Percentiles rank a stretch among this genome's conserved stretches.
Evolutionary conservation across 1,284 basidiomycete genomes (phyloP).

Genomic region (Cutaneotrichosporon sp.): DNA sequence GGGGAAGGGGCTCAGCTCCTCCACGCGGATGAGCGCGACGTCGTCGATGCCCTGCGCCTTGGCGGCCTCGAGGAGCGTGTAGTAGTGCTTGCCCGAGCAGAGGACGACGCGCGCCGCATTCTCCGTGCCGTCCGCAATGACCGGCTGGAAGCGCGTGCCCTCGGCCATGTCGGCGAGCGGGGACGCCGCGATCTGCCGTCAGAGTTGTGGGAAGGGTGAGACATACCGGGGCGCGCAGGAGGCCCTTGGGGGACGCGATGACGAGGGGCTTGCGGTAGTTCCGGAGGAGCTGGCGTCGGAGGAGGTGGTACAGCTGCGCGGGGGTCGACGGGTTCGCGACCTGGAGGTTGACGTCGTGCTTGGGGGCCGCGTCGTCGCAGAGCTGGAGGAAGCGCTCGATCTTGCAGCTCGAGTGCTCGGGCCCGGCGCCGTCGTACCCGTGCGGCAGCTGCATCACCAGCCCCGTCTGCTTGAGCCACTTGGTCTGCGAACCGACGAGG

Average conservation of each 20-base stretch:
- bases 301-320: slow-evolving; percentile 84
- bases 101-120: slow-evolving; percentile 46
- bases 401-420: slow-evolving; percentile 83
- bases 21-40: slow-evolving; percentile 69
- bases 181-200: slow-evolving; percentile 69
- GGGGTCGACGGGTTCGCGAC: slow-evolving; percentile 83
- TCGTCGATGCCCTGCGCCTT: slow-evolving; percentile 57
- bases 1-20: slow-evolving; percentile 85
- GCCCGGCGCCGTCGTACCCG: slow-evolving; percentile 83
- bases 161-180: slow-evolving; percentile 65
- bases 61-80: slow-evolving; percentile 74
- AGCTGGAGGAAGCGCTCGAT: slow-evolving; percentile 80
- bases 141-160: slow-evolving; percentile 68
- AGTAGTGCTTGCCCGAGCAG: slow-evolving; percentile 80
- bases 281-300: slow-evolving; percentile 76
- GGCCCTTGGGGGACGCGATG: slow-evolving; percentile 77
- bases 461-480: slow-evolving; percentile 91
- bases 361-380: slow-evolving; percentile 37
- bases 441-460: slow-evolving; percentile 83
- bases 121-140: slow-evolving; percentile 60
- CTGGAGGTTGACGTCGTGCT: slow-evolving; percentile 70
- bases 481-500: slow-evolving; percentile 78
- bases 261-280: slow-evolving; percentile 84
- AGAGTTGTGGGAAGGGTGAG: slow-evolving; percentile 12
- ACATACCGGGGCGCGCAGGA: slow-evolving; percentile 74